Base-by-base conservation (phyloP, 768 basidiomycete species). In the Sutorius australiensis region DNA sequence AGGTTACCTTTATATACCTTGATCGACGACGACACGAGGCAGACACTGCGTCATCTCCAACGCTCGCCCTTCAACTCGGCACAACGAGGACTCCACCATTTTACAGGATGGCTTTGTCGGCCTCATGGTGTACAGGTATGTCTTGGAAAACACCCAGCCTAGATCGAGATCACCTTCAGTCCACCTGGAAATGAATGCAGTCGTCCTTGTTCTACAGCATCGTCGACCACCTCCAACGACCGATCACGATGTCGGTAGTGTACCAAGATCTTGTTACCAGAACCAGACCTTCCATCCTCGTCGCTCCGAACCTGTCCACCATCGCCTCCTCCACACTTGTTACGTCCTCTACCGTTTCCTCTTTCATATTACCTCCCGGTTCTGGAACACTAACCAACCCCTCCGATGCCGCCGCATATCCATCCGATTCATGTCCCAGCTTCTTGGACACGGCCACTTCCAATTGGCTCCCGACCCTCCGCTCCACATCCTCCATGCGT, bases 401-500 rank as follows among this genome's bases (percentile, higher is more conserved):
- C 37, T 55, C 66, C 58, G 66, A 66, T 61, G 55, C 36, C 59
- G 27, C 46, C 66, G 65, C 57, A 40, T 42, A 40, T 42, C 45
- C 37, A 0, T 1, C 39, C 51, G 47, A 40, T 51, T 57, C 53
- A 38, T 41, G 49, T 14, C 7, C 41, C 49, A 48, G 24, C 21
- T 34, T 53, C 27, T 55, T 54, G 8, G 58, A 54, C 39, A 4
- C 44, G 17, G 17, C 34, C 48, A 5, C 39, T 3, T 42, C 56
- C 38, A 53, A 24, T 54, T 58, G 64, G 58, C 21, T 59, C 52
- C 72, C 67, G 11, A 55, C 60, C 27, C 57, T 73, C 42, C 65
- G 71, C 24, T 76, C 75, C 34, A 53, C 58, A 36, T 61, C 67
- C 7, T 71, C 74, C 42, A 81, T 81, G 78, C 67, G 67, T 28